These are phyloP conservation scores for Podospora australis DNA, from an alignment of 495 filamentous ascomycete genomes.

Conservation along the genomic window DNA sequence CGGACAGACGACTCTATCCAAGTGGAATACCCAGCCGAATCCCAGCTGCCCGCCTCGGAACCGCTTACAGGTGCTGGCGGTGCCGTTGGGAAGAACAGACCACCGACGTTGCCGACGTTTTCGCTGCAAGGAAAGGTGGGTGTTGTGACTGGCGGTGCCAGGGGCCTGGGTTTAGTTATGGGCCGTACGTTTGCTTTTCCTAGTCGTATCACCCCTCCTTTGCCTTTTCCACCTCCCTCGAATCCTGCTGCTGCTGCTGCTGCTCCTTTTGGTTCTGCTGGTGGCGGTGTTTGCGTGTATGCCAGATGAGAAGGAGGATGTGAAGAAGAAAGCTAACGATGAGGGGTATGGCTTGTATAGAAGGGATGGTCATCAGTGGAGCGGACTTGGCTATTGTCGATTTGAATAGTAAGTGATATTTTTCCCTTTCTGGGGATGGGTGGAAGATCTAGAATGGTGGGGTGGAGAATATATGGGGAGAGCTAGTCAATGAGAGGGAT, in stretches of 20 bases:
- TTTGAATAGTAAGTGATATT: constrained; percentile 65
- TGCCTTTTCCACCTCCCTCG: background rate
- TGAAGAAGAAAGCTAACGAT: background rate
- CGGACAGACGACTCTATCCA: constrained; percentile 68
- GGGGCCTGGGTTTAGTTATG: constrained; percentile 87
- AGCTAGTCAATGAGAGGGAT: too few species aligned
- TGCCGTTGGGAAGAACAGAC: too few species aligned
- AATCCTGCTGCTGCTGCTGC: too few species aligned
- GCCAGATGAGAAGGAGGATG: too few species aligned
- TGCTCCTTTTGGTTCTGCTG: too few species aligned
- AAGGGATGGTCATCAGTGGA: constrained; percentile 78
- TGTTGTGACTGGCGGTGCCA: constrained; percentile 79
- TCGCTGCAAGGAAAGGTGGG: constrained; percentile 71
- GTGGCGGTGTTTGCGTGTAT: too few species aligned
- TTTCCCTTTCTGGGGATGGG: too few species aligned
- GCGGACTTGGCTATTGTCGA: constrained; percentile 90
- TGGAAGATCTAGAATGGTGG: too few species aligned
- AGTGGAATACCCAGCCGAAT: background rate
- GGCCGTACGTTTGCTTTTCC: constrained; percentile 35
- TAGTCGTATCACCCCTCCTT: background rate
- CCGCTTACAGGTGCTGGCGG: constrained; percentile 68
- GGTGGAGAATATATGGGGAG: too few species aligned
- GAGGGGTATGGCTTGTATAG: background rate
- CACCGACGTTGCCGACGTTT: constrained; percentile 52
- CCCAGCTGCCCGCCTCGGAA: constrained; percentile 54